Evolutionary conservation across 2,329 filamentous ascomycete species (phyloP), one percentile per base, ranked within the genome.

Genomic region (Aspergillus aculeatus): DNA sequence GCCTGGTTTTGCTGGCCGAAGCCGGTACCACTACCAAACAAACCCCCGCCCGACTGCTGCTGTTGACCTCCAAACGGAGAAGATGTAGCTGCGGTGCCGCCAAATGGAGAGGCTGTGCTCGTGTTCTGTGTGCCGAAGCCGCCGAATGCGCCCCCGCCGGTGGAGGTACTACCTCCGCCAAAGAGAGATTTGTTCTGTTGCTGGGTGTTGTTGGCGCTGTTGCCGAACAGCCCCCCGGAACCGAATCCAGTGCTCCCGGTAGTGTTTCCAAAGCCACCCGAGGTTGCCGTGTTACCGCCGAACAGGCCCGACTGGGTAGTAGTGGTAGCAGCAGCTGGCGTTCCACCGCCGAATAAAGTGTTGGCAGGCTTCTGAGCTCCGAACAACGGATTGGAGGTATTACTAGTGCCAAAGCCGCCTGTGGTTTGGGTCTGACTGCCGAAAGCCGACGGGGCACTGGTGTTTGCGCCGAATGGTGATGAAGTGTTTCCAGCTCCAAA

Each of bases 31-130:
- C 59, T 61, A 35, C 38, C 38, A 44, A 44, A 44, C 38, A 44
- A 44, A 44, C 38, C 38, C 19, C 38, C 16, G 54, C 68, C 68
- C 56, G 71, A 73, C 59, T 73, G 70, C 58, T 72, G 67, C 24
- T 53, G 59, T 47, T 55, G 53, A 48, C 64, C 67, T 19, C 82
- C 82, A 63, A 84, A 84, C 3, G 78, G 67, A 14, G 73, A 71
- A 6, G 73, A 74, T 24, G 78, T 76, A 11, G 74, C 72, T 23
- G 72, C 70, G 47, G 73, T 73, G 29, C 63, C 64, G n/a, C 78
- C 77, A 62, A 80, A 79, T 12, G 73, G 72, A 26, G 62, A 58
- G 32, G 62, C 50, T 11, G 61, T 66, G 50, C 71, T 76, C 44
- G 75, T 74, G 47, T 68, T 75, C 64, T 70, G 68, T 67, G 77